Evolutionary conservation across 805 yeast genomes (phyloP), one percentile per base, ranked within the genome.

Genomic region (Metschnikowia rubicola): DNA sequence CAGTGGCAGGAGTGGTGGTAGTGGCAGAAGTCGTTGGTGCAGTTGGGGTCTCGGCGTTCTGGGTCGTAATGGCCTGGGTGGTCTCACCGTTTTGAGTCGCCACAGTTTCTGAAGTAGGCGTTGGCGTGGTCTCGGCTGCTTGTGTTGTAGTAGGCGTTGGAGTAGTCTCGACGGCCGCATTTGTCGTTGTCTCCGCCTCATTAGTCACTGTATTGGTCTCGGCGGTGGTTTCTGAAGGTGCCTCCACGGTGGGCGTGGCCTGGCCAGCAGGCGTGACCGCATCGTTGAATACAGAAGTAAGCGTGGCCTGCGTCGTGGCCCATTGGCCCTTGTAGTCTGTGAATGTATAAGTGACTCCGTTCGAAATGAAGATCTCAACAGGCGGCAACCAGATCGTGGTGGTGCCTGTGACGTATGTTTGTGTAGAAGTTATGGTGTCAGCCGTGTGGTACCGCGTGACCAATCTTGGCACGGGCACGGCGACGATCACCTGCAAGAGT

Each of bases 371-470:
- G 13, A 79, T 63, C 52, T 78, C 75, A 34, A 79, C 83, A 15
- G 81, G 73, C 26, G 83, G 82, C 48, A 77, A 66, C 53, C 69
- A 66, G 15, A 74, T 64, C 11, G 81, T 77, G 21, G 76, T 68
- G 28, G 79, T 74, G 36, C 77, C 80, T 1, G 80, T 75, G 30
- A 71, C 67, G 37, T 64, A 60, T 13, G 72, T 66, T 17, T 61
- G 52, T 4, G 73, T 69, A 13, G 73, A 66, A 4, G 81, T 78
- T 33, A 78, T 78, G 3, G 84, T 73, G 8, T 63, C 67, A 13
- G 86, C 85, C 15, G 84, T 79, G 57, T 78, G 82, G 34, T 65
- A 64, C 59, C 84, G 69, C 15, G 86, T 80, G 46, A 80, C 67
- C 26, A 77, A 48, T 40, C 64, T 63, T 44, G 74, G 72, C 13